Percentiles rank a stretch among this genome's conserved stretches.
Conservation (phyloP, 768 basidiomycete genomes). For the Boletus insuetus region DNA sequence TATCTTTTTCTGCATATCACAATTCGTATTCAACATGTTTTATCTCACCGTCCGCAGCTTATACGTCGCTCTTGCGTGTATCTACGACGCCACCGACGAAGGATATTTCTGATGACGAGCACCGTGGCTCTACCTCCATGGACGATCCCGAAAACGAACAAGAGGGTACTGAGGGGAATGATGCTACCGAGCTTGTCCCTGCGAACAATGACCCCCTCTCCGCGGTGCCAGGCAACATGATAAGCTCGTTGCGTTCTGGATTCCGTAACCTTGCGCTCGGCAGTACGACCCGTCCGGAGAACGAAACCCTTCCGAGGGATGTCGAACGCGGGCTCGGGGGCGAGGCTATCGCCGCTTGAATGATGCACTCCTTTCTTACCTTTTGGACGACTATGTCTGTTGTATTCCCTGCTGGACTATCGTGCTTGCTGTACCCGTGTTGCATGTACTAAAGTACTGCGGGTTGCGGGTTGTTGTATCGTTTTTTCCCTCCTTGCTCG, state of each 20-base stretch:
- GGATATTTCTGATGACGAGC: slow-evolving; percentile 34
- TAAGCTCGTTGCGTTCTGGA: slow-evolving; percentile 25
- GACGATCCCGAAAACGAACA: slow-evolving; percentile 27
- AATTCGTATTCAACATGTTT: neutral
- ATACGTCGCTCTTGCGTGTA: slow-evolving; percentile 83
- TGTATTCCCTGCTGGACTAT: neutral
- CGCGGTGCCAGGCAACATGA: slow-evolving; percentile 15
- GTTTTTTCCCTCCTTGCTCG: neutral
- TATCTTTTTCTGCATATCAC: slow-evolving; percentile 10
- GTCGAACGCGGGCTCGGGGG: slow-evolving; percentile 23
- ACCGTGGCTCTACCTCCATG: slow-evolving; percentile 23
- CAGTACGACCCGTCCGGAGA: slow-evolving; percentile 16
- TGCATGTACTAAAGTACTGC: neutral
- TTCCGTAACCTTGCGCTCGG: slow-evolving; percentile 25
- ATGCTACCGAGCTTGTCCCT: neutral
- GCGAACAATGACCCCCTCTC: slow-evolving; percentile 12
- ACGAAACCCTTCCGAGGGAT: slow-evolving; percentile 29
- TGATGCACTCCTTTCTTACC: neutral
- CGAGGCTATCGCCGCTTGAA: slow-evolving; percentile 11
- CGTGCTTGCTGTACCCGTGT: neutral
- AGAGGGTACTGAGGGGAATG: slow-evolving; percentile 8
- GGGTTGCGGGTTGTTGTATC: neutral
- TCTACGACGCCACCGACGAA: slow-evolving; percentile 62
- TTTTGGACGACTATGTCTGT: neutral
- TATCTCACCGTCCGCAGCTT: slow-evolving; percentile 47